Conservation (phyloP, 768 basidiomycete species). For the Pholiota microspora region DNA sequence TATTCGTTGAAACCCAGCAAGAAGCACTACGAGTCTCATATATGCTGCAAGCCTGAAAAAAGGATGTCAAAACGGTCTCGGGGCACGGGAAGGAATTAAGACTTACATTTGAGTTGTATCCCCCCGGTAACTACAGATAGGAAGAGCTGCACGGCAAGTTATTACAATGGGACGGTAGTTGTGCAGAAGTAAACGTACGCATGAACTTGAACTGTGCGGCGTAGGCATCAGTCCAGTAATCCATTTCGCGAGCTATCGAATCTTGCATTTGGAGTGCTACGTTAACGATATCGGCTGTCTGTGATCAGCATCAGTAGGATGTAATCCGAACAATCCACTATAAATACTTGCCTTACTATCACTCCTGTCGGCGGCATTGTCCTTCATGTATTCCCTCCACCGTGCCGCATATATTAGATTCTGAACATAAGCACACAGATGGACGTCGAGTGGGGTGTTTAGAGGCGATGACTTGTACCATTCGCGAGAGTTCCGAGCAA, state of each 20-base stretch:
- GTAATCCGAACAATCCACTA: neutral
- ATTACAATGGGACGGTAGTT: neutral
- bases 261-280: constrained; percentile 37
- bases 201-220: constrained; percentile 32
- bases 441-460: constrained; percentile 40
- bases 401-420: constrained; percentile 47
- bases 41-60: constrained; percentile 47
- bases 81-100: neutral
- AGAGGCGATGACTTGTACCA: constrained; percentile 46
- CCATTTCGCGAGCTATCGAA: constrained; percentile 34
- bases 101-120: constrained; percentile 43
- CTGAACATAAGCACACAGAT: constrained; percentile 53
- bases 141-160: constrained; percentile 28
- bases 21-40: constrained; percentile 54
- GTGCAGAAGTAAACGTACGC: constrained; percentile 26
- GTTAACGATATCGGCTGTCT: constrained; percentile 35
- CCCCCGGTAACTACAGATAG: constrained; percentile 42
- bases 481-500: constrained; percentile 46
- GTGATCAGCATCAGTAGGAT: neutral
- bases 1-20: constrained; percentile 51
- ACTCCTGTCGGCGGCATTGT: neutral
- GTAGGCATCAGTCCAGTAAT: constrained; percentile 39
- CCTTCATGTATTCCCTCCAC: constrained; percentile 33
- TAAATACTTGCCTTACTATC: constrained; percentile 1
- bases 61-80: constrained; percentile 4